Evolutionary conservation across 352 stramenopile genomes (phyloP), one percentile per base, ranked within the genome.

Genomic region (Pythium phragmitis): DNA sequence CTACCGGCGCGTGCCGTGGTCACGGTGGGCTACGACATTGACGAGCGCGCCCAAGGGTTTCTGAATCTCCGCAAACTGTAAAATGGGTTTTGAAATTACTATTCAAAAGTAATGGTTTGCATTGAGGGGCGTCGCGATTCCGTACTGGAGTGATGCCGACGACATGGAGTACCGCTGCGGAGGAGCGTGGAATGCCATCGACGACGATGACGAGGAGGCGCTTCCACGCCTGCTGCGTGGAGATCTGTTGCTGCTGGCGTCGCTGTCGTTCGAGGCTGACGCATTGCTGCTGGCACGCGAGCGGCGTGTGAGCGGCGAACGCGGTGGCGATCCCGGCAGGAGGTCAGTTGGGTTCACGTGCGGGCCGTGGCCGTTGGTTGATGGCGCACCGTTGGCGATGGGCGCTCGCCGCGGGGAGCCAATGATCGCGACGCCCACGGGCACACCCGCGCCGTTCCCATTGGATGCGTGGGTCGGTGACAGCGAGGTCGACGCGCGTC

Each of bases 11-110:
- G 80, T 37, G 73, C 81, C 4, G 46, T 74, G 0, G 46, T 92
- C 11, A 61, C 77, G 17, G 69, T 92, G 16, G 72, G 69, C 43
- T 92, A 91, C 68, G 73, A 89, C 42, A 76, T 87, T 41, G 75
- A 90, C 36, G 81, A 91, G 54, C 68, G 74, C n/a, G 81, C 80
- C 0, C 84, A 92, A 52, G 84, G 77, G 0, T 89, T 91, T 57
- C 56, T 92, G 58, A 89, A 88, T 41, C 46, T 92, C 5, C 80
- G 84, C 36, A 92, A 92, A 59, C 56, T 92, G 13, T 92, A 39
- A n/a, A 12, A 53, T 47, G 9, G 4, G 16, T 46, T 57, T 45
- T 52, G 7, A 17, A 34, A 26, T n/a, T 49, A 17, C 23, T 41
- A 12, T 23, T 70, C 57, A 71, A 49, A 71, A 71, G 53, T 60